Base-by-base conservation (phyloP, 805 yeast genomes). In the Grigorovia humatica region DNA sequence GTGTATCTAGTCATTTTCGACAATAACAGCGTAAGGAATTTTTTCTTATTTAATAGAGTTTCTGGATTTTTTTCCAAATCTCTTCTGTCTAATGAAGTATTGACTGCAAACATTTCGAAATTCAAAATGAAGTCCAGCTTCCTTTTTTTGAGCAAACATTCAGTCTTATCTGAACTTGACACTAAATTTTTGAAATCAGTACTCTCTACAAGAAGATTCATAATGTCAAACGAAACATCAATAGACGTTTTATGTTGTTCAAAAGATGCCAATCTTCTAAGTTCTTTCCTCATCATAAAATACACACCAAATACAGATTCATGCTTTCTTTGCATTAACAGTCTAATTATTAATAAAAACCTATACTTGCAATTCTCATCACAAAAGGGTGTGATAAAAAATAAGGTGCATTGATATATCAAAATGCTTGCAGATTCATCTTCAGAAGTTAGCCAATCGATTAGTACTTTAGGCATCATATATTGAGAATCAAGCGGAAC, bases 401-500 rank as follows among this genome's bases (percentile, higher is more conserved):
- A 59, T 1, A 55, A 46, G 0, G 67, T 56, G 15, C 61, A 63
- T 52, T 69, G 70, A 20, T 63, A 57, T 11, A 70, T 50, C 0
- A 66, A 53, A 42, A 69, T 48, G 41, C 56, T 59, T 0, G 72
- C 59, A 11, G 50, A 48, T 15, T 64, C 64, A 11, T 59, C 51
- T 43, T 62, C 66, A 3, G 58, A 53, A 1, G 58, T 30, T 18
- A 70, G 35, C 63, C 68, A 61, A 51, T 59, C 65, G 11, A 67
- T 53, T 27, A 73, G 55, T 11, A 53, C 44, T 27, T 59, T 57
- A 18, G 80, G 79, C 7, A 74, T 59, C n/a, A 61, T 62, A 17
- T 64, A 57, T 4, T 63, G 62, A 1, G 66, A 70, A 40, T 61
- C 66, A 23, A 75, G 47, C 1, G 50, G 44, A 9, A 68, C 51